phyloP scores from a whole-genome alignment of 495 filamentous ascomycete genomes.

The Aspergillus ostianus region DNA sequence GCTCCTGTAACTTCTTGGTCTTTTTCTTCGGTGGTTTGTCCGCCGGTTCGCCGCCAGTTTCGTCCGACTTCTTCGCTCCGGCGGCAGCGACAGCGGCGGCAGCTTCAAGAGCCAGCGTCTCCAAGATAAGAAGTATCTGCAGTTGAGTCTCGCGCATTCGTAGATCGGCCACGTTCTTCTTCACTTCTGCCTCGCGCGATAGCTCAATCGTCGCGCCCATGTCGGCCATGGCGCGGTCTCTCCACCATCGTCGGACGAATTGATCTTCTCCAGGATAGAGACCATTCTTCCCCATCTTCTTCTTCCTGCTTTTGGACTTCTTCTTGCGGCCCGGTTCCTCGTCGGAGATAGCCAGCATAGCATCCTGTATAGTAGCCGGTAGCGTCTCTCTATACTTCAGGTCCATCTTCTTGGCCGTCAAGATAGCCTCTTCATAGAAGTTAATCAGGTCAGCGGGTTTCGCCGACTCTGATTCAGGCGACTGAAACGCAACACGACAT shows the following conservation, averaged over 20 bases:
- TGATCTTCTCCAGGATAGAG: constrained; percentile 73
- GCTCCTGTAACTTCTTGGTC: constrained; percentile 55
- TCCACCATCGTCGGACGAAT: constrained; percentile 82
- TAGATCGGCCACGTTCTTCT: constrained; percentile 60
- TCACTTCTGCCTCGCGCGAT: constrained; percentile 53
- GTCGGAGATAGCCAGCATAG: constrained; percentile 62
- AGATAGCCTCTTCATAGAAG: constrained; percentile 68
- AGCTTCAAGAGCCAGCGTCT: constrained; percentile 74
- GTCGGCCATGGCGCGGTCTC: constrained; percentile 42
- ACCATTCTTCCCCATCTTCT: constrained; percentile 72
- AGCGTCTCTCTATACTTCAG: constrained; percentile 83
- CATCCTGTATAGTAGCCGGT: constrained; percentile 61
- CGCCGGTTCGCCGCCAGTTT: constrained; percentile 26
- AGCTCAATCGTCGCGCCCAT: constrained; percentile 34
- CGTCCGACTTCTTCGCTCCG: constrained; percentile 25
- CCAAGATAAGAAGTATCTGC: constrained; percentile 86
- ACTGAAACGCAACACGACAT: constrained; percentile 72
- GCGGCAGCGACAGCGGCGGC: constrained; percentile 35
- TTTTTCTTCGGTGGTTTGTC: constrained; percentile 41
- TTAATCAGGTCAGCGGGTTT: constrained; percentile 51
- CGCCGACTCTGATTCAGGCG: constrained; percentile 45
- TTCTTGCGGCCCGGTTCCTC: constrained; percentile 50
- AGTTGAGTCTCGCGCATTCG: constrained; percentile 79
- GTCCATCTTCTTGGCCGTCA: constrained; percentile 74
- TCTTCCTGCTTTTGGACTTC: constrained; percentile 64